A percentile compares a stretch with the other conserved stretches of the same genome.
These are phyloP conservation scores for Colletotrichum kahawae DNA, from an alignment of 2,329 filamentous ascomycete genomes.

Conservation along the genomic window DNA sequence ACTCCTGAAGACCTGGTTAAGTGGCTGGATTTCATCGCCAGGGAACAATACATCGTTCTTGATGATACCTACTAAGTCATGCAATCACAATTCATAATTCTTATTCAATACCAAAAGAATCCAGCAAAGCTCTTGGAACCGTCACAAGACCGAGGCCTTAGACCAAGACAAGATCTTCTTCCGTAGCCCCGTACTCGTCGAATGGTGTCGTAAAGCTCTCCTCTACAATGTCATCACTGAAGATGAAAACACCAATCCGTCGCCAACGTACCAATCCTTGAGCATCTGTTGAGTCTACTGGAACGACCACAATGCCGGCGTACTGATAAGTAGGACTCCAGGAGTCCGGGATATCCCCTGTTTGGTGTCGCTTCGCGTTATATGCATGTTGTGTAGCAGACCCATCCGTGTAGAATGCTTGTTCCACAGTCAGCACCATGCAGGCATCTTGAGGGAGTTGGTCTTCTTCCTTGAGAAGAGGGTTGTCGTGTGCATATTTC, in stretches of 20 bases:
- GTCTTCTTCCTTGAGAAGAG: background rate
- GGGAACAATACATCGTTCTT: background rate
- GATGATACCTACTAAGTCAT: background rate
- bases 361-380: background rate
- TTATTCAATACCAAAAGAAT: background rate
- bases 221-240: background rate
- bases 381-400: background rate
- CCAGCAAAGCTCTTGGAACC: background rate
- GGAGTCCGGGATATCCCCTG: background rate
- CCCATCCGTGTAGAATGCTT: background rate
- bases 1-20: background rate
- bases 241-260: background rate
- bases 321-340: background rate
- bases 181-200: background rate
- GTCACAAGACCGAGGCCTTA: background rate
- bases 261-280: background rate
- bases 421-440: background rate
- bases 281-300: background rate
- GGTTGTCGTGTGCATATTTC: background rate
- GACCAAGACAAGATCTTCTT: background rate
- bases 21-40: background rate
- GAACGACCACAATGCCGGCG: background rate
- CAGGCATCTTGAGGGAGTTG: background rate
- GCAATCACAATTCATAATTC: background rate
- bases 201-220: background rate